Percentiles rank a stretch among this genome's conserved stretches.
Evolutionary conservation across 176 grass and related monocot species (phyloP).

Genomic region (Avena insularis): DNA sequence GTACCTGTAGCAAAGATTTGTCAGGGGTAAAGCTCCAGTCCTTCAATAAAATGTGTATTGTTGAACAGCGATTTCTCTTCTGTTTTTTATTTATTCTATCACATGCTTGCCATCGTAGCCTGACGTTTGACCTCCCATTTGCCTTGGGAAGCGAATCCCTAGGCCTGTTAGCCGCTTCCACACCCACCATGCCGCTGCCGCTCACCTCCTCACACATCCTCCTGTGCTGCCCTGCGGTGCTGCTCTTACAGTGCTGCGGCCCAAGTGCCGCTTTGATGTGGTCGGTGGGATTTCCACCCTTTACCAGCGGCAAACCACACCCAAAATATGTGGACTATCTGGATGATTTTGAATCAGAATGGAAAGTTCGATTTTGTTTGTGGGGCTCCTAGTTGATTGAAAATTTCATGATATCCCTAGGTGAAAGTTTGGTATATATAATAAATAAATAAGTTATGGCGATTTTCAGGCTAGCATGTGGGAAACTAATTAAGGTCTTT

Average conservation of each 20-base stretch:
- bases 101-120: not conserved
- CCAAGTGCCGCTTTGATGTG: not conserved
- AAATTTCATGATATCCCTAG: not conserved
- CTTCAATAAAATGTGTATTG: not conserved
- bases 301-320: too few relatives aligned
- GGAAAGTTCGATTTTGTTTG: too few relatives aligned
- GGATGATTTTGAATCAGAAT: not conserved
- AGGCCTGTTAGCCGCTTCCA: not conserved
- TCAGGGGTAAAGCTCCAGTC: not conserved
- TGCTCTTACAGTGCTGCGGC: not conserved
- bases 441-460: too few relatives aligned
- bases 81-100: not conserved
- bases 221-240: not conserved
- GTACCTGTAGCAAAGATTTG: not conserved
- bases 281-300: not conserved
- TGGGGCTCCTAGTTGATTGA: not conserved
- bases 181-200: not conserved
- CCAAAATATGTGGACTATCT: not conserved
- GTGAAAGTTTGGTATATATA: not conserved
- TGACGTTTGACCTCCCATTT: not conserved
- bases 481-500: too few relatives aligned
- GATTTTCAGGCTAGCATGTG: too few relatives aligned
- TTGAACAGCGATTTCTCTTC: not conserved
- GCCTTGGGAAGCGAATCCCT: not conserved
- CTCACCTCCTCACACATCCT: not conserved